These are phyloP conservation scores for Mycena leptocephala DNA, from an alignment of 768 basidiomycete species.

Conservation along the genomic window DNA sequence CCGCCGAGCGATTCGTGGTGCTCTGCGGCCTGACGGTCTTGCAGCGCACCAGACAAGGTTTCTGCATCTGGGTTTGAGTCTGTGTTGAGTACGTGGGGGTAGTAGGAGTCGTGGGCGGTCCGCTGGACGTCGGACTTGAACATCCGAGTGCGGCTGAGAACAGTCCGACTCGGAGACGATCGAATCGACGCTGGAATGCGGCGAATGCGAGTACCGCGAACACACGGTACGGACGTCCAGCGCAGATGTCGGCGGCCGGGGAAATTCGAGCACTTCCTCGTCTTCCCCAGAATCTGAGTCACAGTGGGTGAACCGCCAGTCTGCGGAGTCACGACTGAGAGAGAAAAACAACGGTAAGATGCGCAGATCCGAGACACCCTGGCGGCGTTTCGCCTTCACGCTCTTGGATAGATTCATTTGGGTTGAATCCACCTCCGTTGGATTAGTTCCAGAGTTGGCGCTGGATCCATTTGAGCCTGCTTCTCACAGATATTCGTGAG, in stretches of 20 bases:
- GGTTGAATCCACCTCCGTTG: not conserved
- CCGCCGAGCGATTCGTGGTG: not conserved
- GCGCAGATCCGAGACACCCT: conserved; percentile 30
- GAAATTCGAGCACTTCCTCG: not conserved
- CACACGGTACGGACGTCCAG: not conserved
- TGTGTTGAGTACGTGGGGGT: not conserved
- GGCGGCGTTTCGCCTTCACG: conserved; percentile 25
- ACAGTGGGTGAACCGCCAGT: not conserved
- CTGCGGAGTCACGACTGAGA: not conserved
- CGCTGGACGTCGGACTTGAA: conserved; percentile 6
- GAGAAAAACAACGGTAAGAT: conserved; percentile 17
- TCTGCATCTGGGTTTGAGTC: not conserved
- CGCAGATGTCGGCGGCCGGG: not conserved
- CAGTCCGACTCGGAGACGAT: not conserved
- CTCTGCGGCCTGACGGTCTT: not conserved
- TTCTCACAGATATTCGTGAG: too few relatives aligned
- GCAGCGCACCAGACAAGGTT: not conserved
- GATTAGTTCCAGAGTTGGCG: not conserved
- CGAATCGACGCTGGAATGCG: not conserved
- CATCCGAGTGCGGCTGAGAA: not conserved
- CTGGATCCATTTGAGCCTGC: not conserved
- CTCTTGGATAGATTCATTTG: not conserved
- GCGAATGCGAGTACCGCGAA: not conserved
- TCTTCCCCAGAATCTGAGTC: not conserved
- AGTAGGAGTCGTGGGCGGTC: not conserved